Conservation (phyloP, 176 grass and related monocot genomes). For the Oropetium thomaeum region DNA sequence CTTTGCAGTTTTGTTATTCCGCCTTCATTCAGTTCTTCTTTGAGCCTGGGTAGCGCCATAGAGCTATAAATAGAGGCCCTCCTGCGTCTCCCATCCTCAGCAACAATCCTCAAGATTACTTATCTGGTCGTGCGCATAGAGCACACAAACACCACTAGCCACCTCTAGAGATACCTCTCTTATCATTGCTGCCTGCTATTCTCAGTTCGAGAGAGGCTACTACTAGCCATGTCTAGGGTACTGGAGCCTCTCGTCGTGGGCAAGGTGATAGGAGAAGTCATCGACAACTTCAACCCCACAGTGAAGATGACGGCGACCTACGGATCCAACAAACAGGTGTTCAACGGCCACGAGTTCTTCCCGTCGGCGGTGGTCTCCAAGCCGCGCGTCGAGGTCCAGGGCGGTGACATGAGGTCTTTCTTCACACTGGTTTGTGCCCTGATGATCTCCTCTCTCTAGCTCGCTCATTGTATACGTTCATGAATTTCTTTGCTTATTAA, state of each 20-base stretch:
- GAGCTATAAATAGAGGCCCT: slow-evolving; percentile 62
- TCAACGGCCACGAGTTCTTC: slow-evolving; percentile 88
- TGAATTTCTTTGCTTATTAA: background rate
- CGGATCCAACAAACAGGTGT: slow-evolving; percentile 77
- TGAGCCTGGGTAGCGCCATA: background rate
- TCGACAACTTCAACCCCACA: slow-evolving; percentile 79
- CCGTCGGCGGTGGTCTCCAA: slow-evolving; percentile 62
- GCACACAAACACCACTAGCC: background rate
- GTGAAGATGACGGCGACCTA: slow-evolving; percentile 80
- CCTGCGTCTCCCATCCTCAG: background rate
- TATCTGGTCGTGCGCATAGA: slow-evolving; percentile 1
- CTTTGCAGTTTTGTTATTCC: background rate
- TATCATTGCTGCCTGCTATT: background rate
- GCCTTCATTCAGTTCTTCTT: background rate
- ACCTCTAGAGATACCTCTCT: background rate
- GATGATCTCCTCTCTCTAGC: background rate
- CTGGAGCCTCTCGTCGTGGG: slow-evolving; percentile 77
- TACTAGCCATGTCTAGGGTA: slow-evolving; percentile 64
- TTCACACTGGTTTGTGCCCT: slow-evolving; percentile 74
- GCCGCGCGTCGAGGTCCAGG: slow-evolving; percentile 82
- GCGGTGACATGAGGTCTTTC: slow-evolving; percentile 75
- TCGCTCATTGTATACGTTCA: background rate
- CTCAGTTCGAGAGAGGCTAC: slow-evolving; percentile 9
- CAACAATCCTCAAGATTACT: slow-evolving; percentile 22
- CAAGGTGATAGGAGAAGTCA: slow-evolving; percentile 91